These are phyloP conservation scores for Talaromyces islandicus DNA, from an alignment of 2,329 filamentous ascomycete species.

Conservation along the genomic window DNA sequence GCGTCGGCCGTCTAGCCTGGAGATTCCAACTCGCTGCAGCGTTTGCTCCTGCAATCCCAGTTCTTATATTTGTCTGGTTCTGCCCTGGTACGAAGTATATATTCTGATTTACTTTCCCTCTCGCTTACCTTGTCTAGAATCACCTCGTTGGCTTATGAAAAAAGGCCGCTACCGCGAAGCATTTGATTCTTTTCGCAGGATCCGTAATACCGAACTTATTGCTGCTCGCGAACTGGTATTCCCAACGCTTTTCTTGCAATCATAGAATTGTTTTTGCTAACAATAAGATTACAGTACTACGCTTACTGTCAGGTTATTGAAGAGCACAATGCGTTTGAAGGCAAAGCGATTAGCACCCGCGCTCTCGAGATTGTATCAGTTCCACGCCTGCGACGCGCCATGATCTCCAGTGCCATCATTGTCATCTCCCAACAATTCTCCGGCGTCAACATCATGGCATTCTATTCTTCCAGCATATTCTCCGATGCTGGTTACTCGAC, in stretches of 20 bases:
- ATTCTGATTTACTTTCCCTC: not conserved
- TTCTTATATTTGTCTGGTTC: slow-evolving; percentile 53
- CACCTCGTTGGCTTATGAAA: slow-evolving; percentile 62
- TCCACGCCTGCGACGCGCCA: slow-evolving; percentile 52
- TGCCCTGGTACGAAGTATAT: slow-evolving; percentile 28
- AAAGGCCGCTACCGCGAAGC: slow-evolving; percentile 58
- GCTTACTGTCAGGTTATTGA: slow-evolving; percentile 49
- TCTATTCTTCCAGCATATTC: slow-evolving; percentile 61
- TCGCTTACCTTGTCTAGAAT: slow-evolving; percentile 45
- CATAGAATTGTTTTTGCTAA: not conserved
- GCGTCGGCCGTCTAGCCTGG: slow-evolving; percentile 56
- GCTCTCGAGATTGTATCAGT: slow-evolving; percentile 50
- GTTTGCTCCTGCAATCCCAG: slow-evolving; percentile 58
- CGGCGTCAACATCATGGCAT: slow-evolving; percentile 68
- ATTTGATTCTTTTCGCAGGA: slow-evolving; percentile 51
- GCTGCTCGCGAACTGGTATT: slow-evolving; percentile 51
- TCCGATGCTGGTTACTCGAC: slow-evolving; percentile 50
- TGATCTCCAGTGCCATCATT: slow-evolving; percentile 67
- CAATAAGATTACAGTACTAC: slow-evolving; percentile 41
- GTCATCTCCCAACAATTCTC: slow-evolving; percentile 76
- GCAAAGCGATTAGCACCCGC: slow-evolving; percentile 50
- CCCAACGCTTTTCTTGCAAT: not conserved
- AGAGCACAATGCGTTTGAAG: slow-evolving; percentile 26
- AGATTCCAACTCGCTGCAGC: slow-evolving; percentile 59
- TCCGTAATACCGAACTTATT: slow-evolving; percentile 55